Percentiles rank a stretch among this genome's conserved stretches.
phyloP scores from a whole-genome alignment of 2,329 filamentous ascomycete species.

The Dendrostoma leiphaemia region DNA sequence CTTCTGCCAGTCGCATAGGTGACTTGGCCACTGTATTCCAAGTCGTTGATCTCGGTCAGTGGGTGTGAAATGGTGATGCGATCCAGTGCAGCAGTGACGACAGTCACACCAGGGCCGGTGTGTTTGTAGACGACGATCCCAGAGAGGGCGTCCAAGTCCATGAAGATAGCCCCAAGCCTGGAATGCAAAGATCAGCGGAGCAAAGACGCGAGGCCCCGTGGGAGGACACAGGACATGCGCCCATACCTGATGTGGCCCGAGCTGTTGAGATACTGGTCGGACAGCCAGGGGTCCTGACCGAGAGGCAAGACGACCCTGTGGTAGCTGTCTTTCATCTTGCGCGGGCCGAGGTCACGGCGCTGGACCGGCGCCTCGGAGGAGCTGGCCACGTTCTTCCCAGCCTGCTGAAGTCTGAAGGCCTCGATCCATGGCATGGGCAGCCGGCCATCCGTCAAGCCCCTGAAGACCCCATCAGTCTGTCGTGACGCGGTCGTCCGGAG shows the following conservation, averaged over 20 bases:
- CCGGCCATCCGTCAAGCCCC: conserved; percentile 32
- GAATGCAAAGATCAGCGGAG: not conserved
- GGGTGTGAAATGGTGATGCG: conserved; percentile 63
- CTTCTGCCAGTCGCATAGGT: conserved; percentile 71
- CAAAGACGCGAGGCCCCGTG: not conserved
- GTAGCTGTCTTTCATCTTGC: conserved; percentile 70
- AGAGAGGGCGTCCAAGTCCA: conserved; percentile 77
- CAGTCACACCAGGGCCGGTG: conserved; percentile 54
- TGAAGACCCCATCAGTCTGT: conserved; percentile 36
- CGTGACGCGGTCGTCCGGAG: conserved; percentile 25
- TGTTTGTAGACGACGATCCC: conserved; percentile 71
- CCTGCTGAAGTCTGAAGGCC: conserved; percentile 56
- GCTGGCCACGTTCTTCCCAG: conserved; percentile 30
- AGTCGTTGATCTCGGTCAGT: conserved; percentile 73
- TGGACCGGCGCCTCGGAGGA: conserved; percentile 21
- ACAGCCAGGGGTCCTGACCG: conserved; percentile 71
- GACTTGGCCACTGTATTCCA: conserved; percentile 63
- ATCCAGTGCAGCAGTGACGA: conserved; percentile 48
- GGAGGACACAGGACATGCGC: conserved; percentile 48
- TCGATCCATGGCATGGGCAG: conserved; percentile 64
- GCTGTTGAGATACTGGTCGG: conserved; percentile 76
- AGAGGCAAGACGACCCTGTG: conserved; percentile 66
- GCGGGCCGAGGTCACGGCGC: conserved; percentile 59
- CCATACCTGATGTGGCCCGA: conserved; percentile 71
- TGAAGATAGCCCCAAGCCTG: conserved; percentile 69